Evolutionary conservation across 139 green algal genomes (phyloP).

Genomic region (Chlorella sp.): DNA sequence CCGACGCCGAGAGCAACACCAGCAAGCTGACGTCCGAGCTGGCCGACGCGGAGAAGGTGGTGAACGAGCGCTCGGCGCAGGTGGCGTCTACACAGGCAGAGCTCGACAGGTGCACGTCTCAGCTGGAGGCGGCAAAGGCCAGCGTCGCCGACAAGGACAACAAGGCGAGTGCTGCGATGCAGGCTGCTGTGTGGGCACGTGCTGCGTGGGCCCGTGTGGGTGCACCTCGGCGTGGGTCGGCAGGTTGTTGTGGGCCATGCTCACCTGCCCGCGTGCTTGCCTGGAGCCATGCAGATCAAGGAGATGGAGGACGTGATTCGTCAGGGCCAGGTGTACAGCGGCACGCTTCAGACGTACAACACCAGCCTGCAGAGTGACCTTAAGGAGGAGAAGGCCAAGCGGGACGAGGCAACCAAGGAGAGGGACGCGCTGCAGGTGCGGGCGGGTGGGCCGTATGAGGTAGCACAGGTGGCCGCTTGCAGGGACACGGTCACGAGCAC

Average conservation of each 20-base stretch:
- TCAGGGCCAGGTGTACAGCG: slow-evolving; percentile 42
- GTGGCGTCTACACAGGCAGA: slow-evolving; percentile 6
- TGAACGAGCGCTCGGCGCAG: slow-evolving; percentile 1
- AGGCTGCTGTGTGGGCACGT: too few relatives aligned
- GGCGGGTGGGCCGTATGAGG: too few relatives aligned
- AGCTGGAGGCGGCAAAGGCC: slow-evolving; percentile 13
- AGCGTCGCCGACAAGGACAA: slow-evolving; percentile 18
- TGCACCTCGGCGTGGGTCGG: too few relatives aligned
- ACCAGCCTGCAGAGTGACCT: slow-evolving; percentile 38
- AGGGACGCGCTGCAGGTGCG: slow-evolving; percentile 35
- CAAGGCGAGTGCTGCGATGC: slow-evolving; percentile 32
- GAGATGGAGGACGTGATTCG: slow-evolving; percentile 45
- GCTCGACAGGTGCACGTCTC: slow-evolving; percentile 10
- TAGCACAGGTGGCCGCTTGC: too few relatives aligned
- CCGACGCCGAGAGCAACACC: slow-evolving; percentile 12
- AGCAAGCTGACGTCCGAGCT: slow-evolving; percentile 23
- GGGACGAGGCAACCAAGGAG: slow-evolving; percentile 35
- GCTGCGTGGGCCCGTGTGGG: too few relatives aligned
- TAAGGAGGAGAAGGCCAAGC: slow-evolving; percentile 24
- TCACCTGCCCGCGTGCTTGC: too few relatives aligned
- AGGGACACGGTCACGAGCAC: too few relatives aligned
- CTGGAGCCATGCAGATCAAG: too few relatives aligned
- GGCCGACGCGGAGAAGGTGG: neutral
- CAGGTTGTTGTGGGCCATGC: too few relatives aligned
- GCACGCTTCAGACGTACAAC: slow-evolving; percentile 55